These are phyloP conservation scores for Cryphonectria japonica DNA, from an alignment of 2,329 filamentous ascomycete genomes.

Conservation along the genomic window DNA sequence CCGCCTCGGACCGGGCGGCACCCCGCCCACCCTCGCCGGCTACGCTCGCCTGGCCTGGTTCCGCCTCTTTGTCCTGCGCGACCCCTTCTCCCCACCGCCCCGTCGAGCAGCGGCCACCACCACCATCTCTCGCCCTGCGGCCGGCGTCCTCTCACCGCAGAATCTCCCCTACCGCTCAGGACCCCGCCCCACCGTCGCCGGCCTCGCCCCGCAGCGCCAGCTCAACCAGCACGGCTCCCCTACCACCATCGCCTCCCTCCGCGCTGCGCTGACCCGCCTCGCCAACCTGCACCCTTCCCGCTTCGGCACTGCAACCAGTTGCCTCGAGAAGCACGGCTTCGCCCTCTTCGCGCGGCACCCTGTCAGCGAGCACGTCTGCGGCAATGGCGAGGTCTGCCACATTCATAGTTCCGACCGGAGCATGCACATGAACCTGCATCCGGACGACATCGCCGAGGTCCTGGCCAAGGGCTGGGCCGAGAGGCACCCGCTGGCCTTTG, in stretches of 20 bases:
- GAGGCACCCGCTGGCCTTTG: constrained; percentile 65
- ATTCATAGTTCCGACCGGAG: constrained; percentile 77
- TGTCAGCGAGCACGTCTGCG: constrained; percentile 62
- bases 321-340: constrained; percentile 81
- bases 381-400: constrained; percentile 81
- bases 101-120: neutral
- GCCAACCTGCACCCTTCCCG: constrained; percentile 48
- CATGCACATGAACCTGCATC: constrained; percentile 80
- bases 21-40: constrained; percentile 71
- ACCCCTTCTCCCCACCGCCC: constrained; percentile 66
- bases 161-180: constrained; percentile 65
- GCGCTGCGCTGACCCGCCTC: constrained; percentile 56
- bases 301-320: constrained; percentile 69
- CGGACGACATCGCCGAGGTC: constrained; percentile 73
- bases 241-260: constrained; percentile 59
- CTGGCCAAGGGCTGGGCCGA: constrained; percentile 81
- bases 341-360: constrained; percentile 72
- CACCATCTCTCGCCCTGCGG: constrained; percentile 50
- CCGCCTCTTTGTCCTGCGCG: constrained; percentile 69
- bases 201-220: constrained; percentile 83
- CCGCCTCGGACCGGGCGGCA: constrained; percentile 78
- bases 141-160: constrained; percentile 59
- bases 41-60: constrained; percentile 76
- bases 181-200: constrained; percentile 67
- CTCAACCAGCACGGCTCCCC: constrained; percentile 65